Evolutionary conservation across 345 rosid species (phyloP).

Genomic region (Bruguiera parviflora): DNA sequence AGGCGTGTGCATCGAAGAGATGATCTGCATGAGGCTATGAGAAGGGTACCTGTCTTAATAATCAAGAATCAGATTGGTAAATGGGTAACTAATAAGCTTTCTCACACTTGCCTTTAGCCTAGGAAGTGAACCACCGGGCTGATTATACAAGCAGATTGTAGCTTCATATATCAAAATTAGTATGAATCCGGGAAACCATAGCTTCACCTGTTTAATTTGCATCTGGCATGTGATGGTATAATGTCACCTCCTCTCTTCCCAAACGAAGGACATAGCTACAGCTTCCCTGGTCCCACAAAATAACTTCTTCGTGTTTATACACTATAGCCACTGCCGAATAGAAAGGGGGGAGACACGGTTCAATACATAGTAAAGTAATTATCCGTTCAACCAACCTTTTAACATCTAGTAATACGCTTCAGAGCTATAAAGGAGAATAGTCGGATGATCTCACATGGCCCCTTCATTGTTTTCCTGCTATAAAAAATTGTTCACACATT

Average conservation of each 20-base stretch:
- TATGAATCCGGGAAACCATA: not conserved
- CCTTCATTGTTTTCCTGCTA: slow-evolving; percentile 6
- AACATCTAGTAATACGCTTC: not conserved
- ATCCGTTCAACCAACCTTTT: slow-evolving; percentile 4
- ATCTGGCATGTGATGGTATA: slow-evolving; percentile 4
- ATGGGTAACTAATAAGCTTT: too few species aligned
- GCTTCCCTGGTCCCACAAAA: not conserved
- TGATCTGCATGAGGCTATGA: too few species aligned
- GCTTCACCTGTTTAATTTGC: slow-evolving; percentile 16
- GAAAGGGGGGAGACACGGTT: not conserved
- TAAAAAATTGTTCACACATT: slow-evolving; percentile 14
- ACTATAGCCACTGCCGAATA: slow-evolving; percentile 21
- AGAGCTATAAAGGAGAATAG: slow-evolving; percentile 22
- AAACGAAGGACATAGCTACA: not conserved
- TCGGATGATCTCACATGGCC: not conserved
- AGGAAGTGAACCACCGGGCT: too few species aligned
- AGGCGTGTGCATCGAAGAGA: too few species aligned
- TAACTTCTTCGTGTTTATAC: slow-evolving; percentile 17
- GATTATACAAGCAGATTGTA: not conserved
- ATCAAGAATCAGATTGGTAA: too few species aligned
- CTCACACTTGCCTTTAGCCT: too few species aligned
- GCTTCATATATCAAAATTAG: not conserved
- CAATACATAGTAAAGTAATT: not conserved
- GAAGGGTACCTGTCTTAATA: too few species aligned
- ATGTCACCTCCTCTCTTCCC: not conserved